Percentiles rank a stretch among this genome's conserved stretches.
Conservation (phyloP, 2,329 filamentous ascomycete species). For the Fonsecaea erecta region DNA sequence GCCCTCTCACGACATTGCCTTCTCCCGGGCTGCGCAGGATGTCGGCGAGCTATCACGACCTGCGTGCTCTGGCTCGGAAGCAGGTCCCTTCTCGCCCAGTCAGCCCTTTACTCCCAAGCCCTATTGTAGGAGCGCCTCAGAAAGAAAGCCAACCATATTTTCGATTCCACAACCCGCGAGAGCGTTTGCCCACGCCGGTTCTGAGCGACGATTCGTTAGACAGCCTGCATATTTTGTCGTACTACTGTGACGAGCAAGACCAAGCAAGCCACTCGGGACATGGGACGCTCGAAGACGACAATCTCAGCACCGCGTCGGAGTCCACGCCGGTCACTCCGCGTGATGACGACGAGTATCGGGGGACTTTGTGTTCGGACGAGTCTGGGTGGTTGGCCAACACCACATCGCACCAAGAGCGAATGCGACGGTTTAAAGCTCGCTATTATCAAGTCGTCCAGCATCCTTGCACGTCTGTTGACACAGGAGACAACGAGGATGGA, state of each 20-base stretch:
- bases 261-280: not conserved
- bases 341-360: constrained; percentile 11
- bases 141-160: constrained; percentile 10
- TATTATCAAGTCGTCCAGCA: constrained; percentile 32
- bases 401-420: constrained; percentile 26
- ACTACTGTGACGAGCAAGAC: constrained; percentile 26
- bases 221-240: constrained; percentile 33
- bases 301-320: constrained; percentile 24
- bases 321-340: constrained; percentile 24
- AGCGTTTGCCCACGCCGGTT: not conserved
- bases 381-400: constrained; percentile 34
- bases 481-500: constrained; percentile 20
- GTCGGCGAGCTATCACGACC: constrained; percentile 25
- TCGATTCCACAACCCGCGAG: constrained; percentile 16
- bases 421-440: constrained; percentile 28
- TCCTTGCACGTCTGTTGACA: constrained; percentile 8
- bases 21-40: constrained; percentile 27
- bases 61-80: constrained; percentile 24
- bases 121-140: constrained; percentile 14
- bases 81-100: constrained; percentile 8
- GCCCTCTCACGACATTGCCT: not conserved
- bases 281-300: constrained; percentile 14
- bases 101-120: constrained; percentile 30
- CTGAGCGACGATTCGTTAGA: constrained; percentile 26
- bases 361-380: constrained; percentile 25